These are phyloP conservation scores for Penicillium sp. DNA, from an alignment of 2,329 filamentous ascomycete genomes.

Conservation along the genomic window DNA sequence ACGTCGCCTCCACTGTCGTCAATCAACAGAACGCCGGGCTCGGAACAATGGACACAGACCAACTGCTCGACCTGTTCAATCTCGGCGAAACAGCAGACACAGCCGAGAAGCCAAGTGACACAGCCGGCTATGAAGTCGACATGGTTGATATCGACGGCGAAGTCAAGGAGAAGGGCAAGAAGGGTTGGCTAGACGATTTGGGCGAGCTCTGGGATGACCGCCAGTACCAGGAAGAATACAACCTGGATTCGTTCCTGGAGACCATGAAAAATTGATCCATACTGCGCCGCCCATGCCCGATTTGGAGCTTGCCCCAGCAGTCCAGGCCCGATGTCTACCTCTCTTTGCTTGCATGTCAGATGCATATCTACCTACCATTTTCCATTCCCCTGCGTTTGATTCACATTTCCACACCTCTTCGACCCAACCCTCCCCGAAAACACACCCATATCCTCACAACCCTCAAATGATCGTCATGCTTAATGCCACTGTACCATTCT, in stretches of 20 bases:
- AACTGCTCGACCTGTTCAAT: slow-evolving; percentile 95
- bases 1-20: slow-evolving; percentile 95
- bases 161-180: slow-evolving; percentile 91
- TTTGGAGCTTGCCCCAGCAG: background rate
- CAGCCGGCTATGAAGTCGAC: slow-evolving; percentile 58
- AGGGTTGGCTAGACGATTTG: slow-evolving; percentile 90
- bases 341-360: background rate
- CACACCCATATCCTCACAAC: background rate
- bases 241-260: slow-evolving; percentile 90
- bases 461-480: slow-evolving; percentile 8
- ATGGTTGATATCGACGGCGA: slow-evolving; percentile 94
- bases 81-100: slow-evolving; percentile 66
- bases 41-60: slow-evolving; percentile 95
- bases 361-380: background rate
- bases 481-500: slow-evolving; percentile 9
- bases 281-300: background rate
- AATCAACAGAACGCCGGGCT: slow-evolving; percentile 98
- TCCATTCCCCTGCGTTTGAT: background rate
- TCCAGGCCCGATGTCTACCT: background rate
- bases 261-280: slow-evolving; percentile 67
- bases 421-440: background rate
- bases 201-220: slow-evolving; percentile 96
- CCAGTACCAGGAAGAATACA: slow-evolving; percentile 98
- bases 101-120: slow-evolving; percentile 59
- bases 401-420: background rate